Evolutionary conservation across 305 asterid genomes (phyloP).

Genomic region (Fraxinus latifolia): DNA sequence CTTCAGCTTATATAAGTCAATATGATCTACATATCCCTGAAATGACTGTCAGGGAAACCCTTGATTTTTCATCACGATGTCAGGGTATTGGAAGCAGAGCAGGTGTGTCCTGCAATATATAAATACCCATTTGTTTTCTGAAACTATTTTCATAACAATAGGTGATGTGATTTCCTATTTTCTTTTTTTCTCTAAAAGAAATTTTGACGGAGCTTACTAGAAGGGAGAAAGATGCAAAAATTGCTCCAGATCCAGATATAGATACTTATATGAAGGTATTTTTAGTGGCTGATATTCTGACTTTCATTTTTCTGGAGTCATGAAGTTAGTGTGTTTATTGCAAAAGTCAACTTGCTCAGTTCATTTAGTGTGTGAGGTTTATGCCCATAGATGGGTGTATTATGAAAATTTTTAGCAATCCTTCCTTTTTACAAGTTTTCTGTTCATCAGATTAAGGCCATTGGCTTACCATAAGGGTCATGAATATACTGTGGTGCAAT

Average conservation of each 20-base stretch:
- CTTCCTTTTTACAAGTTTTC: neutral
- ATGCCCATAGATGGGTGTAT: neutral
- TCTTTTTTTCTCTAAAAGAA: constrained; percentile 35
- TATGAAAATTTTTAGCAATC: neutral
- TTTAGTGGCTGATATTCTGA: constrained; percentile 3
- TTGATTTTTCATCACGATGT: constrained; percentile 68
- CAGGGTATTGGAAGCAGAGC: constrained; percentile 76
- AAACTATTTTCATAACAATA: constrained; percentile 4
- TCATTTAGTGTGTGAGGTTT: neutral
- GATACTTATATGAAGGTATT: constrained; percentile 84
- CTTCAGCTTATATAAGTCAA: constrained; percentile 73
- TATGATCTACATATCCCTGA: constrained; percentile 68
- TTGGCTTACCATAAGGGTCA: neutral
- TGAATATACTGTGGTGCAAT: neutral
- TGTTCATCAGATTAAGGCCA: neutral
- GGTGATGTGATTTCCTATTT: neutral
- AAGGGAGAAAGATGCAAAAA: constrained; percentile 65
- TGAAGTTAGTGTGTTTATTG: neutral
- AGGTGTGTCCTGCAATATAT: constrained; percentile 34
- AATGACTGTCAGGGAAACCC: constrained; percentile 78
- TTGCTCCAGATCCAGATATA: constrained; percentile 70
- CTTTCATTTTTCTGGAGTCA: neutral
- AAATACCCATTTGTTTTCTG: neutral
- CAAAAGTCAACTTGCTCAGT: neutral
- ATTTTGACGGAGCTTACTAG: constrained; percentile 59